Percentiles rank a stretch among this genome's conserved stretches.
phyloP scores from a whole-genome alignment of 2,329 filamentous ascomycete genomes.

The Chrysoporthe puriensis region DNA sequence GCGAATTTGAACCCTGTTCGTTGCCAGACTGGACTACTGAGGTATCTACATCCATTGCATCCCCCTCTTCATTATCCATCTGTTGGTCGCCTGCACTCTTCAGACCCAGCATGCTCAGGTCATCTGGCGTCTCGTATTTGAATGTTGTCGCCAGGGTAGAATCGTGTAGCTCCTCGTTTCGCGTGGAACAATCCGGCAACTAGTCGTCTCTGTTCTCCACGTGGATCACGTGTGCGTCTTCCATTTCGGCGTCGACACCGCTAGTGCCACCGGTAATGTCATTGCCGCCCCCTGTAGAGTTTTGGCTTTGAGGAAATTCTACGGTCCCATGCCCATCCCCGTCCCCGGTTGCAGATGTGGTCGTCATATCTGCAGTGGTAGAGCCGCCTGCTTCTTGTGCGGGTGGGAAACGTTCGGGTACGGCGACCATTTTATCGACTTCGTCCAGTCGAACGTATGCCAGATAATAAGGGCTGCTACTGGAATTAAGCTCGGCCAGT shows the following conservation, averaged over 20 bases:
- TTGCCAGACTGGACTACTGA: not conserved
- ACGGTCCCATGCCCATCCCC: not conserved
- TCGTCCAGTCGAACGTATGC: conserved; percentile 40
- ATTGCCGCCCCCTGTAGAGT: not conserved
- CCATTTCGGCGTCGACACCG: not conserved
- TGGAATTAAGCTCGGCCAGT: conserved; percentile 66
- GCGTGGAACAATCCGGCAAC: not conserved
- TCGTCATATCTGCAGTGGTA: not conserved
- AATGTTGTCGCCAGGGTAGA: not conserved
- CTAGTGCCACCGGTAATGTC: not conserved
- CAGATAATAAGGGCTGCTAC: conserved; percentile 66
- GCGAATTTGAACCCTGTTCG: not conserved
- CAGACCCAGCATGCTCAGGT: not conserved
- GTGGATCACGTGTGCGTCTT: conserved; percentile 10
- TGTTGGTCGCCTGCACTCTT: not conserved
- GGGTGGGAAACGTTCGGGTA: conserved; percentile 28
- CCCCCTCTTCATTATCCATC: not conserved
- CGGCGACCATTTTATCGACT: conserved; percentile 35
- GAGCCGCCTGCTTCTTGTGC: not conserved
- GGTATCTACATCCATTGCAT: not conserved
- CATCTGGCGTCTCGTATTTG: not conserved
- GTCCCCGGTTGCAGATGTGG: not conserved
- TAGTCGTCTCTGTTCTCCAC: conserved; percentile 20
- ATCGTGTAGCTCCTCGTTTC: too few relatives aligned
- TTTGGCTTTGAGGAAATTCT: not conserved